phyloP scores from a whole-genome alignment of 345 rosid genomes.

The Capsella bursapastoris region DNA sequence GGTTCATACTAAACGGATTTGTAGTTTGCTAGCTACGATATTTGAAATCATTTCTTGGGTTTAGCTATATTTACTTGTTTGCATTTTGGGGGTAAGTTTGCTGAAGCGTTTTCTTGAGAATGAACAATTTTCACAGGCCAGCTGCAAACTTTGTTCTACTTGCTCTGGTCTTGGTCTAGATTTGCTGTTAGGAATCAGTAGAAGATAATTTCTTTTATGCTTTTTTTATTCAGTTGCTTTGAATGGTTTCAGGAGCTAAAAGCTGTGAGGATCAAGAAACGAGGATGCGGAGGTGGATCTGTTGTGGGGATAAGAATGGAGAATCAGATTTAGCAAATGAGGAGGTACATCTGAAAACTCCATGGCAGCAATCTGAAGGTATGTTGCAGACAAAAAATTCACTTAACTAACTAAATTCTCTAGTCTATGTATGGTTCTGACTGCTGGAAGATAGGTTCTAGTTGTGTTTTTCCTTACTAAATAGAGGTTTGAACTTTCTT shows the following conservation, averaged over 20 bases:
- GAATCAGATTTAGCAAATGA: constrained; percentile 65
- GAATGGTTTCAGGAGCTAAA: constrained; percentile 52
- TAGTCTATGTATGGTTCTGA: background rate
- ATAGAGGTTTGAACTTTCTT: constrained; percentile 12
- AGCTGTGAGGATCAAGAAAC: constrained; percentile 50
- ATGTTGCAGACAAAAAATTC: constrained; percentile 29
- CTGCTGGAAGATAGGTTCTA: background rate
- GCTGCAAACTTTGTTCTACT: background rate
- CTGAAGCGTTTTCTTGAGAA: constrained; percentile 7
- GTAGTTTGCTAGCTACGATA: background rate
- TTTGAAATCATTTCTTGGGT: too few species aligned
- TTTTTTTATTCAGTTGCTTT: constrained; percentile 33
- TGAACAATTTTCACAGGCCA: background rate
- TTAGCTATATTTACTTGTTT: constrained; percentile 3
- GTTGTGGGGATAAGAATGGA: constrained; percentile 69
- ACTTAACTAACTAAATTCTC: background rate
- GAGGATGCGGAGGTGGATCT: constrained; percentile 84
- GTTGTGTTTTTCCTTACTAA: background rate
- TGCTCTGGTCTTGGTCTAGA: background rate
- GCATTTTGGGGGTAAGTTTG: constrained; percentile 11
- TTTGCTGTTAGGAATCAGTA: background rate
- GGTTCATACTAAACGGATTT: background rate
- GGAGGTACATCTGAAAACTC: constrained; percentile 57
- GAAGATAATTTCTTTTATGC: constrained; percentile 25
- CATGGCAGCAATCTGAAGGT: constrained; percentile 65